Evolutionary conservation across 2,329 filamentous ascomycete species (phyloP).

Genomic region (Dactylellina drechsleri): DNA sequence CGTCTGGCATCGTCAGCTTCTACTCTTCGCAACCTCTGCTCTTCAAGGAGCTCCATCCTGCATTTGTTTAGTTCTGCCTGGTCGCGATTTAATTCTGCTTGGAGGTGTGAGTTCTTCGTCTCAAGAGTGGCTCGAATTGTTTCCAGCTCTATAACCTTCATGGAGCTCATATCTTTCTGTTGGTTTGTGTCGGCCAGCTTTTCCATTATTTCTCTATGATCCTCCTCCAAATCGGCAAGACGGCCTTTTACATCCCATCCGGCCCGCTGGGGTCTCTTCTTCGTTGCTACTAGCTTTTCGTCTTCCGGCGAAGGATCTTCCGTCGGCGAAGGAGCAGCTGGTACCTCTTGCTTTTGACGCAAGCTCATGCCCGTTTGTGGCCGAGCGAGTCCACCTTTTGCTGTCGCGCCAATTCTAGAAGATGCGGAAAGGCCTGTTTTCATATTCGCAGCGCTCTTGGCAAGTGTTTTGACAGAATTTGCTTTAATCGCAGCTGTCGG

Average conservation of each 20-base stretch:
- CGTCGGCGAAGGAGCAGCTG: conserved; percentile 10
- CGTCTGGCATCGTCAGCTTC: conserved; percentile 69
- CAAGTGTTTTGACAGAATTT: conserved; percentile 10
- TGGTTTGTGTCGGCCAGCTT: conserved; percentile 79
- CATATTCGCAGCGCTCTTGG: conserved; percentile 9
- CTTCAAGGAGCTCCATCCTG: conserved; percentile 68
- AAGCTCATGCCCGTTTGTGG: conserved; percentile 25
- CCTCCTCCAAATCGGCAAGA: conserved; percentile 78
- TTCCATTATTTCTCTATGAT: conserved; percentile 67
- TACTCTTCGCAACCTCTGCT: conserved; percentile 65
- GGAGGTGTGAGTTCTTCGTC: conserved; percentile 60
- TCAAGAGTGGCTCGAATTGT: conserved; percentile 66
- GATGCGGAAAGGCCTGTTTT: conserved; percentile 13
- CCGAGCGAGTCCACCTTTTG: conserved; percentile 21
- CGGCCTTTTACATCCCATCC: conserved; percentile 82
- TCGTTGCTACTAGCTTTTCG: conserved; percentile 43
- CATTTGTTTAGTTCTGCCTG: conserved; percentile 73
- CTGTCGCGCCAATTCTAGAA: conserved; percentile 25
- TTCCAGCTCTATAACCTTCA: conserved; percentile 72
- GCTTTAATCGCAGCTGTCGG: conserved; percentile 12
- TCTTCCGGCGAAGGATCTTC: conserved; percentile 26
- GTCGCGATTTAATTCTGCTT: conserved; percentile 57
- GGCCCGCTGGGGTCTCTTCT: conserved; percentile 63
- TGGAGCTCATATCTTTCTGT: conserved; percentile 77
- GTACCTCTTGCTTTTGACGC: conserved; percentile 17